Conservation (phyloP, 352 stramenopile genomes). For the Phytophthora fragariae region DNA sequence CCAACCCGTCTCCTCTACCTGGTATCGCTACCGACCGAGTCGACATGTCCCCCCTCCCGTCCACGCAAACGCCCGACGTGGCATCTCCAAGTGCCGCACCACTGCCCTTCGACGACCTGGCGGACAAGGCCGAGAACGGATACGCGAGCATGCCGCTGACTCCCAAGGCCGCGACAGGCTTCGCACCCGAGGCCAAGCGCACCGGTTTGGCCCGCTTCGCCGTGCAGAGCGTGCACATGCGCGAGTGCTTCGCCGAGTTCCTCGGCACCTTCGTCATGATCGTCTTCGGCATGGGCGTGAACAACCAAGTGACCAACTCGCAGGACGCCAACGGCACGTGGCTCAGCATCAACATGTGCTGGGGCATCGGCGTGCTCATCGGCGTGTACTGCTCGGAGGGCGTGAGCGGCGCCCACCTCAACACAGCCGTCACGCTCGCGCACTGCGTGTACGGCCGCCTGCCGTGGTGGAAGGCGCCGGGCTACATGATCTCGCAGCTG, state of each 20-base stretch:
- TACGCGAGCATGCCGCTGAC: conserved; percentile 45
- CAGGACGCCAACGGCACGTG: conserved; percentile 52
- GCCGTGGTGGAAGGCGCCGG: conserved; percentile 48
- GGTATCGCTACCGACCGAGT: background rate
- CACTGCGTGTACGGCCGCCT: conserved; percentile 9
- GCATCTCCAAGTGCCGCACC: background rate
- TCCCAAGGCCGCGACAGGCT: conserved; percentile 47
- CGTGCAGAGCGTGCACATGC: conserved; percentile 32
- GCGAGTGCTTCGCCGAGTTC: conserved; percentile 51
- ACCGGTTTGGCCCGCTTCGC: conserved; percentile 47
- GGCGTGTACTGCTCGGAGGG: conserved; percentile 50
- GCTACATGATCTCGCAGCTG: conserved; percentile 53
- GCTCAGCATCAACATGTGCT: conserved; percentile 51
- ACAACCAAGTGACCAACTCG: conserved; percentile 57
- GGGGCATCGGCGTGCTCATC: conserved; percentile 37
- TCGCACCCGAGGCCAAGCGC: conserved; percentile 32
- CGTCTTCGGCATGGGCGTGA: conserved; percentile 57
- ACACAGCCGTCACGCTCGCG: conserved; percentile 53
- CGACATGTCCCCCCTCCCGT: background rate
- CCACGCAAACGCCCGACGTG: conserved; percentile 8
- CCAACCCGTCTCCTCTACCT: too few species aligned
- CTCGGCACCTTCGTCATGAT: conserved; percentile 60
- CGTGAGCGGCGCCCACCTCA: conserved; percentile 59
- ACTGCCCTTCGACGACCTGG: conserved; percentile 6
- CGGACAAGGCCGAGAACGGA: conserved; percentile 28